Evolutionary conservation across 2,329 filamentous ascomycete species (phyloP), one percentile per base, ranked within the genome.

Genomic region (Xylariaceae sp.): DNA sequence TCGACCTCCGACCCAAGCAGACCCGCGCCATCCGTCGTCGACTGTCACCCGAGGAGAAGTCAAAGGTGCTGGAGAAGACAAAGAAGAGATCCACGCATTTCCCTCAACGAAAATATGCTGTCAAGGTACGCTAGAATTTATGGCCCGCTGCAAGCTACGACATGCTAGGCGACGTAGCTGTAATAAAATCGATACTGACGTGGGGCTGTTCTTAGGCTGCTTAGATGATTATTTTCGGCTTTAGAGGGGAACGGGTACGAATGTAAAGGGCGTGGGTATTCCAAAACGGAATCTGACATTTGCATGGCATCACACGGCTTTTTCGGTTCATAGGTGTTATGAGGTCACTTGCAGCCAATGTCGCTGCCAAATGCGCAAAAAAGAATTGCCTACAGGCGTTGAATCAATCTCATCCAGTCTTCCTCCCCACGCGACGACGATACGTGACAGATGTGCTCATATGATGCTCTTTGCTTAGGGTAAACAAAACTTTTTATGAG

Each of bases 1-100:
- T 99, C 77, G 95, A 99, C 79, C 92, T 99, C 83, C 91, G 94
- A 80, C 80, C 92, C 76, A 97, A 97, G 90, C 87, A 94, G 84
- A 99, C 94, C 75, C 92, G 94, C 73, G 94, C 92, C 75, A 95
- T 97, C 81, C 92, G 94, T 75, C 91, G 95, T 83, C 86, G 91
- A 75, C 84, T 99, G 81, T 93, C 89, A 74, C 88, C 91, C 78
- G 85, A 95, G 84, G 93, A 99, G 81, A 87, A 89, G 71, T 83
- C 85, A 70, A 84, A 87, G 76, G 82, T 86, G 72, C 89, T 95
- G 67, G 88, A 93, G 81, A 97, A 96, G 89, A 88, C 92, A 78
- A 92, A 92, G 87, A 99, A 99, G 91, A 91, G 88, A 82, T 79
- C 84, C 77, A 87, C 84, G 69, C 93, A 99, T 84, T 99, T 99